Evolutionary conservation across 2,329 filamentous ascomycete species (phyloP).

Genomic region (Nectriaceae sp.): DNA sequence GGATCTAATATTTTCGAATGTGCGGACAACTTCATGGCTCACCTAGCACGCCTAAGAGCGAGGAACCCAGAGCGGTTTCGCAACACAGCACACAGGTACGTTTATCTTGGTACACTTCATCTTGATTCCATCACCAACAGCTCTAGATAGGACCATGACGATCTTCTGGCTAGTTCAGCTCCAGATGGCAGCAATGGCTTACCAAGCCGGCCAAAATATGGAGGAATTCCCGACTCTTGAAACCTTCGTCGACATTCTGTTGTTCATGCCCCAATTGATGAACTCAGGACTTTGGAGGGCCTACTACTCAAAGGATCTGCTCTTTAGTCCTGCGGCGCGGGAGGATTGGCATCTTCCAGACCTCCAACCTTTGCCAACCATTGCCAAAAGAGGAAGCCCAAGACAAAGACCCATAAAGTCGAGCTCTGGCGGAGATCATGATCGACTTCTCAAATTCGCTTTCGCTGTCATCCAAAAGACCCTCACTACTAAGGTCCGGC

Average conservation of each 20-base stretch:
- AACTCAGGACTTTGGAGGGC: conserved; percentile 32
- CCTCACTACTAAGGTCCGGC: conserved; percentile 15
- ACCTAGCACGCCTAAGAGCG: conserved; percentile 27
- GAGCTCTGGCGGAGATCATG: conserved; percentile 2
- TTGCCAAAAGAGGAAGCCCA: background rate
- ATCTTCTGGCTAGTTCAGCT: conserved; percentile 39
- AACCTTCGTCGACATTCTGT: conserved; percentile 27
- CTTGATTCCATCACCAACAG: background rate
- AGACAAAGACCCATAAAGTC: background rate
- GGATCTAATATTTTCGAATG: conserved; percentile 28
- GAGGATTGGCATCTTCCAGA: conserved; percentile 34
- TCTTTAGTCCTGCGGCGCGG: conserved; percentile 33
- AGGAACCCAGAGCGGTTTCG: conserved; percentile 32
- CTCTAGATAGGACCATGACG: conserved; percentile 30
- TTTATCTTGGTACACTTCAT: background rate
- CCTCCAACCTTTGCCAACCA: conserved; percentile 28
- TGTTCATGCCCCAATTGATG: conserved; percentile 29
- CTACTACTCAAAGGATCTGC: conserved; percentile 34
- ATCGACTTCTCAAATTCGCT: conserved; percentile 31
- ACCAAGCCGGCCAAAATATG: conserved; percentile 15
- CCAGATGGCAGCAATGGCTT: conserved; percentile 29
- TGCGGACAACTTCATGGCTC: conserved; percentile 31
- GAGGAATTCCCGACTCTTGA: conserved; percentile 12
- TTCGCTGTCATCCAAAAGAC: conserved; percentile 32
- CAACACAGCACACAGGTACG: conserved; percentile 35